Base-by-base conservation (phyloP, 352 stramenopile genomes). In the Elongisporangium anandrum region DNA sequence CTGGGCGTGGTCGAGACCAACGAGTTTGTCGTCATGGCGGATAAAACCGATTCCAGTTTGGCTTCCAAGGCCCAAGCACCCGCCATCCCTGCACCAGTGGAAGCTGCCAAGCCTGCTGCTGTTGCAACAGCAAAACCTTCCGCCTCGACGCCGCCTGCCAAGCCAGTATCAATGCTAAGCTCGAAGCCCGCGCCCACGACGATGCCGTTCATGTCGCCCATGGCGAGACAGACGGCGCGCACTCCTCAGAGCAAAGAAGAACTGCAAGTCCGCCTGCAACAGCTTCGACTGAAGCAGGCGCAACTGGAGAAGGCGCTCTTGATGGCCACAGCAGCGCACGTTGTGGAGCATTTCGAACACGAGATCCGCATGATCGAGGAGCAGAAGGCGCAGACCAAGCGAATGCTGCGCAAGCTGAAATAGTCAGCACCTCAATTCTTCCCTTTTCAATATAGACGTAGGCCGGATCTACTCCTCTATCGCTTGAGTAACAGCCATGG, bases 311-410 rank as follows among this genome's bases (percentile, higher is more conserved):
- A 74, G 50, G 56, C 77, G 26, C 29, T 61, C 29, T 45, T 45
- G 13, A 55, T 52, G 17, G 65, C 61, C 24, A 24, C n/a, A 10
- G 58, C 41, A 15, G 63, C 53, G 34, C 53, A 41, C 12, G 57
- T 48, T 16, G 59, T 66, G 34, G 72, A 82, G 20, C 72, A 85
- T 45, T 54, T 81, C 21, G 72, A 82, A 56, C 65, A 77, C 38
- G 65, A 86, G 45, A 66, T 88, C 24, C 72, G 66, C 51, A 69
- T 84, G 67, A 65, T 86, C 19, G 78, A 88, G 49, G 57, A 78
- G 56, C 66, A 86, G 59, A 88, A 85, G 54, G 70, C 70, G 19
- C 69, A 86, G 52, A 17, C 86, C 29, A 84, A 85, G 66, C 58
- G 57, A 21, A 65, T 69, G 63, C 69, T 85, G 60, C 81, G 81